A percentile compares a stretch with the other conserved stretches of the same genome.
phyloP scores from a whole-genome alignment of 164 flowering plant genomes.

The Vitis rupestris region DNA sequence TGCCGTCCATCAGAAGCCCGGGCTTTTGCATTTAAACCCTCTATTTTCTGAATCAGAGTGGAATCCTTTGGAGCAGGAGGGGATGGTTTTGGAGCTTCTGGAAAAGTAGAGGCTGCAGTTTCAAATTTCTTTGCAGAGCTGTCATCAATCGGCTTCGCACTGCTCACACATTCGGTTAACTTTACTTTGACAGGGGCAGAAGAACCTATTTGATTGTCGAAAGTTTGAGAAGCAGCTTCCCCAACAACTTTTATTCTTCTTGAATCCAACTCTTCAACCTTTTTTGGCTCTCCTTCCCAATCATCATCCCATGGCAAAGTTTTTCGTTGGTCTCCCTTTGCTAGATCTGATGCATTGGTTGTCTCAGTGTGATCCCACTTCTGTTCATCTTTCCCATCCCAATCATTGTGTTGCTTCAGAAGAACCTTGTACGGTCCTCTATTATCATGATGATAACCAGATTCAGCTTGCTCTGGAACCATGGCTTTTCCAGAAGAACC shows the following conservation, averaged over 20 bases:
- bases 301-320: conserved; percentile 36
- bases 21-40: conserved; percentile 73
- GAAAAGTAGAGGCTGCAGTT: conserved; percentile 10
- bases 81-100: conserved; percentile 18
- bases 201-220: conserved; percentile 19
- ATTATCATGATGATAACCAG: conserved; percentile 41
- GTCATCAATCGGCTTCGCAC: conserved; percentile 28
- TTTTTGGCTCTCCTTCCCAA: conserved; percentile 34
- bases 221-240: conserved; percentile 27
- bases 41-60: conserved; percentile 69
- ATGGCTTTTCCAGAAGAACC: conserved; percentile 31
- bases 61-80: conserved; percentile 43
- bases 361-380: conserved; percentile 36
- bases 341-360: conserved; percentile 22
- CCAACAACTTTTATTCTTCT: conserved; percentile 25
- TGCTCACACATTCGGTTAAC: conserved; percentile 27
- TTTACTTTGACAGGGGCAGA: conserved; percentile 22
- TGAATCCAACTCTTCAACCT: conserved; percentile 34
- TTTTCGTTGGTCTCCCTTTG: conserved; percentile 28
- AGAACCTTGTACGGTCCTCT: conserved; percentile 61
- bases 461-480: conserved; percentile 46
- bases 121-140: conserved; percentile 31
- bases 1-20: conserved; percentile 56
- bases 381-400: conserved; percentile 47
- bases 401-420: conserved; percentile 62